A percentile compares a stretch with the other conserved stretches of the same genome.
phyloP scores from a whole-genome alignment of 139 green algal genomes.

The Astrephomene gubernaculifera region DNA sequence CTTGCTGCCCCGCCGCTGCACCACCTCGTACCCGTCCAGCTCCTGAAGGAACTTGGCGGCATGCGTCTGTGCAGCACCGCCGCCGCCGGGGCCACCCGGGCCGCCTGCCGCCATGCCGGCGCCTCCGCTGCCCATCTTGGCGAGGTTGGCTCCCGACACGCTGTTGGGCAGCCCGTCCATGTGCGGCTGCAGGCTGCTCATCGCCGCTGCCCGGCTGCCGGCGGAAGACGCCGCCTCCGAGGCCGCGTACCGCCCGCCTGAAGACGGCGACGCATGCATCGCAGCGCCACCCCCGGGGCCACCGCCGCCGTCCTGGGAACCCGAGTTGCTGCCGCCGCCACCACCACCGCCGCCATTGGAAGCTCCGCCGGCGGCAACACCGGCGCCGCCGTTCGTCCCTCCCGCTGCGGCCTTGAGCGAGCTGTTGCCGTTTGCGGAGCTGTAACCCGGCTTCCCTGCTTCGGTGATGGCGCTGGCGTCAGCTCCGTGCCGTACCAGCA shows the following conservation, averaged over 20 bases:
- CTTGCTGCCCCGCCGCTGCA: slow-evolving; percentile 23
- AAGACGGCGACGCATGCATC: neutral
- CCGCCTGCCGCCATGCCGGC: too few relatives aligned
- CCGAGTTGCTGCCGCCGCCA: neutral
- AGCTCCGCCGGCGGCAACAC: neutral
- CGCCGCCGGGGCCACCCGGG: neutral
- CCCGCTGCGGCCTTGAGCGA: slow-evolving; percentile 26
- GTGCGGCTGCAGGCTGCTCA: neutral
- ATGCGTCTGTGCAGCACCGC: neutral
- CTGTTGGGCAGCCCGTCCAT: slow-evolving; percentile 37
- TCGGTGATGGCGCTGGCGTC: slow-evolving; percentile 30
- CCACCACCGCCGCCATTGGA: neutral
- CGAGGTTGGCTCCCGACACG: neutral
- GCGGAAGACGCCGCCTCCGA: neutral
- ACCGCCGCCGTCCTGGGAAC: neutral
- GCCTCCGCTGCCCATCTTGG: too few relatives aligned
- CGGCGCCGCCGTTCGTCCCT: neutral
- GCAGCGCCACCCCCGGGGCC: neutral
- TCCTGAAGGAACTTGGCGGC: slow-evolving; percentile 39
- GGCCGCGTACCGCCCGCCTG: neutral
- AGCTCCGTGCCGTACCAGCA: slow-evolving; percentile 28
- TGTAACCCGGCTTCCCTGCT: neutral
- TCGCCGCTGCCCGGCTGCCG: neutral
- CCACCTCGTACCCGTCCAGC: slow-evolving; percentile 43
- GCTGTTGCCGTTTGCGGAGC: neutral